A percentile compares a stretch with the other conserved stretches of the same genome.
Conservation (phyloP, 441 rosid genomes). For the Erysimum cheiri region DNA sequence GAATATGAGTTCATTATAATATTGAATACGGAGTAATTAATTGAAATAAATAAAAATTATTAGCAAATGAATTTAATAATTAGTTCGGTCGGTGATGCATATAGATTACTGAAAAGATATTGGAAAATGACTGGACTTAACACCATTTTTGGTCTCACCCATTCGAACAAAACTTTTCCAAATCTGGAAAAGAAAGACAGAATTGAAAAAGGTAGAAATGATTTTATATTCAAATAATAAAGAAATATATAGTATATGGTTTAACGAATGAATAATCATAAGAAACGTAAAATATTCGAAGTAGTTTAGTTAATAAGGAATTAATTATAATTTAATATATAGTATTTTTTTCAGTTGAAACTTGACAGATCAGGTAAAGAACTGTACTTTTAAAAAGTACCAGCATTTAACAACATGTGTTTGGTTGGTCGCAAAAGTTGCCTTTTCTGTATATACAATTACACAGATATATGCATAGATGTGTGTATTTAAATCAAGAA, state of each 20-base stretch:
- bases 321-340: conserved; percentile 2
- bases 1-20: conserved; percentile 23
- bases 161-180: conserved; percentile 45
- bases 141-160: conserved; percentile 38
- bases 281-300: conserved; percentile 22
- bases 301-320: conserved; percentile 15
- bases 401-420: conserved; percentile 41
- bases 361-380: conserved; percentile 40
- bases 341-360: conserved; percentile 25
- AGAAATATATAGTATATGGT: background rate
- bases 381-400: conserved; percentile 39
- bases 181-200: conserved; percentile 43
- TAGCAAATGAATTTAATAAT: conserved; percentile 11
- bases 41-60: background rate
- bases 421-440: conserved; percentile 39
- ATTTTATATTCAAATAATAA: background rate
- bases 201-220: conserved; percentile 31
- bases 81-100: conserved; percentile 39
- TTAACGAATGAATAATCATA: conserved; percentile 28
- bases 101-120: conserved; percentile 33
- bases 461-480: background rate
- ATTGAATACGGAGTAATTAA: background rate
- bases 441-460: conserved; percentile 10
- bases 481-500: conserved; percentile 1
- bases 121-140: conserved; percentile 39